phyloP scores from a whole-genome alignment of 2,329 filamentous ascomycete species.

The Graphilbum sp. region DNA sequence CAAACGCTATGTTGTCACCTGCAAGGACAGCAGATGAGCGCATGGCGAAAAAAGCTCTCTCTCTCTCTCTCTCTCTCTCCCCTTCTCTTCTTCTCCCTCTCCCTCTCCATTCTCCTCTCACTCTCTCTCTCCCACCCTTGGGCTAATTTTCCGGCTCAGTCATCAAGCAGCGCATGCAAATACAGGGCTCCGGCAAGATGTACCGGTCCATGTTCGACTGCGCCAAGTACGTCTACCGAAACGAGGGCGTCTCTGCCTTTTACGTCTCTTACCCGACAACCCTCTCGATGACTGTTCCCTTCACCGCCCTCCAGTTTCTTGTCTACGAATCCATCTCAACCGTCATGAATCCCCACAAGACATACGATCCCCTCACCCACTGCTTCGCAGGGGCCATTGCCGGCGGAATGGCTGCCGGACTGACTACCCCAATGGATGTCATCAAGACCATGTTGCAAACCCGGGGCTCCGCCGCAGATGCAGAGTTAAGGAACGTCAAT shows the following conservation, averaged over 20 bases:
- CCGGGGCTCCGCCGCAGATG: slow-evolving; percentile 61
- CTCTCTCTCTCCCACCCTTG: no score
- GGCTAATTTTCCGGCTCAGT: slow-evolving; percentile 35
- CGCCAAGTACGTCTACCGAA: slow-evolving; percentile 71
- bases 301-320: slow-evolving; percentile 92
- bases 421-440: slow-evolving; percentile 93
- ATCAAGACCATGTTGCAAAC: slow-evolving; percentile 97
- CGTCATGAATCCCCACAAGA: slow-evolving; percentile 69
- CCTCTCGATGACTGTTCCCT: slow-evolving; percentile 94
- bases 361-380: slow-evolving; percentile 86
- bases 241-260: slow-evolving; percentile 80
- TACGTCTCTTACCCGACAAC: slow-evolving; percentile 98
- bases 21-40: no score
- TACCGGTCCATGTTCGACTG: slow-evolving; percentile 81
- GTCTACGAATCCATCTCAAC: slow-evolving; percentile 96
- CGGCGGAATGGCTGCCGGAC: slow-evolving; percentile 79
- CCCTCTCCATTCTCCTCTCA: no score
- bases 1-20: no score
- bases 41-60: no score
- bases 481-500: slow-evolving; percentile 71
- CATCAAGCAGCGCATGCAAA: slow-evolving; percentile 99
- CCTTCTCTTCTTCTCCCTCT: no score
- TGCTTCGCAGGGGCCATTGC: slow-evolving; percentile 84
- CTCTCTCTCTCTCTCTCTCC: no score
- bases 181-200: slow-evolving; percentile 75